phyloP scores from a whole-genome alignment of 768 basidiomycete species.

The Ramaria rubella region DNA sequence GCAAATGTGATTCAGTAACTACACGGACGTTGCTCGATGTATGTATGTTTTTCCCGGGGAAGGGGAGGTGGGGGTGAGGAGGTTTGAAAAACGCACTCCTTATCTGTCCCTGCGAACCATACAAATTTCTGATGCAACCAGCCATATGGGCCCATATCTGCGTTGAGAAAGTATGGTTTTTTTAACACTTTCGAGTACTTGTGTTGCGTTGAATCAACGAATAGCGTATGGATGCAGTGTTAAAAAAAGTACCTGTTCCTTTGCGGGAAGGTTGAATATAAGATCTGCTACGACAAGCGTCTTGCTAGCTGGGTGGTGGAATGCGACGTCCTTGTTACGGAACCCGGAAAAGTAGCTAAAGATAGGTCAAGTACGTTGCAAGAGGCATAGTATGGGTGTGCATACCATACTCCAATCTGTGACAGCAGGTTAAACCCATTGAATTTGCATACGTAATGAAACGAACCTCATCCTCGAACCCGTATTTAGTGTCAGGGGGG shows the following conservation, averaged over 20 bases:
- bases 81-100: slow-evolving; percentile 22
- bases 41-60: neutral
- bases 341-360: slow-evolving; percentile 63
- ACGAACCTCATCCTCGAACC: slow-evolving; percentile 65
- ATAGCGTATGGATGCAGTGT: neutral
- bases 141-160: slow-evolving; percentile 21
- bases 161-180: slow-evolving; percentile 21
- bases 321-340: slow-evolving; percentile 76
- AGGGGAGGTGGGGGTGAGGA: neutral
- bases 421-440: slow-evolving; percentile 19
- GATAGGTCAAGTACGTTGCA: neutral
- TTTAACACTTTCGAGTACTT: slow-evolving; percentile 18
- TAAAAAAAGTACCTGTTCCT: slow-evolving; percentile 50
- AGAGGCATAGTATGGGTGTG: neutral
- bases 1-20: neutral
- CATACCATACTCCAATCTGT: slow-evolving; percentile 4
- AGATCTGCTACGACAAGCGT: slow-evolving; percentile 78
- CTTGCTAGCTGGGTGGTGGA: slow-evolving; percentile 65
- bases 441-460: slow-evolving; percentile 27
- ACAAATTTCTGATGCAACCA: slow-evolving; percentile 11
- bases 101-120: slow-evolving; percentile 19
- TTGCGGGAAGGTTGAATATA: slow-evolving; percentile 73
- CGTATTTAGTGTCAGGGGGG: slow-evolving; percentile 57
- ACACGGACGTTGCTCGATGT: neutral
- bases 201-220: neutral